These are phyloP conservation scores for Daldinia concentrica DNA, from an alignment of 495 filamentous ascomycete species.

Conservation along the genomic window DNA sequence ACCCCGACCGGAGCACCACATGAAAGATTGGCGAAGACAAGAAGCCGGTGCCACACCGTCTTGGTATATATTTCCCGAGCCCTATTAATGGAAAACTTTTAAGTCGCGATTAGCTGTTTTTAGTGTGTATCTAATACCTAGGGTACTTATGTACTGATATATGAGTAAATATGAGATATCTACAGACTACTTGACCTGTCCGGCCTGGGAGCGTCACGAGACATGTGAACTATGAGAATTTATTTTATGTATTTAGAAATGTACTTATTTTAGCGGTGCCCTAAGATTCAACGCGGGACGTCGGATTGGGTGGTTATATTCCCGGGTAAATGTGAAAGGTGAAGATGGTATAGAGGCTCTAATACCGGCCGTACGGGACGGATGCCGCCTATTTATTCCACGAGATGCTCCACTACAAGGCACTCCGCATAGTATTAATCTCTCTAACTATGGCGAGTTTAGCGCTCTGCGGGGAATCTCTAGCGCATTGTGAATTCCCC, in stretches of 20 bases:
- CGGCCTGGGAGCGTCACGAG: not conserved
- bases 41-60: not conserved
- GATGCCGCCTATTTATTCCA: slow-evolving; percentile 20
- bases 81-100: not conserved
- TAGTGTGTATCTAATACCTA: not conserved
- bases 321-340: slow-evolving; percentile 24
- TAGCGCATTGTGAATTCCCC: not conserved
- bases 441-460: slow-evolving; percentile 18
- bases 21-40: not conserved
- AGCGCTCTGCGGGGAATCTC: slow-evolving; percentile 20
- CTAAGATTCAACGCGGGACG: not conserved
- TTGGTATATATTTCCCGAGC: not conserved
- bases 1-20: not conserved
- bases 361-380: slow-evolving; percentile 30
- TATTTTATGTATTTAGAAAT: not conserved
- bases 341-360: slow-evolving; percentile 12
- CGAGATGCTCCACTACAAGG: slow-evolving; percentile 9
- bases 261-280: not conserved
- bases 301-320: not conserved
- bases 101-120: not conserved
- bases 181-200: not conserved
- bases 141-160: not conserved
- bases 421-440: slow-evolving; percentile 8
- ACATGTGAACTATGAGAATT: not conserved
- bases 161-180: not conserved